Base-by-base conservation (phyloP, 345 rosid species). In the Hibiscus tridactylites region DNA sequence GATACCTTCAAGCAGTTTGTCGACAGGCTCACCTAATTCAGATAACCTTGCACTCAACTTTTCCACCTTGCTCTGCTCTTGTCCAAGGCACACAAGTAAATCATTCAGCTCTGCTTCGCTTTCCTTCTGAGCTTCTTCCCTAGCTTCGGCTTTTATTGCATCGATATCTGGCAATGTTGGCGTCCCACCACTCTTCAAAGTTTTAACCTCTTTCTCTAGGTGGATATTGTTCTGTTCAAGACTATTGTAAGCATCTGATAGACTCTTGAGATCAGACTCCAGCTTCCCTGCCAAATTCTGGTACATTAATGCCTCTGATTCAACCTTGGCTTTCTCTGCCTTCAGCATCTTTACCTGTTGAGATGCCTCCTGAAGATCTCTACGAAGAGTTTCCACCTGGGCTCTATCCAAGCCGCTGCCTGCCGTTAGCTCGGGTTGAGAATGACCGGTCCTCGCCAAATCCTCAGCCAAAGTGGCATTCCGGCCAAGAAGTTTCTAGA, bases 41-140 rank as follows among this genome's bases (percentile, higher is more conserved):
- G 75, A 1, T 77, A 96, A 76, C 82, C 80, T 91, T 9, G 90
- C 74, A 11, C 84, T 90, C 79, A 95, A 85, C 75, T 82, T 92
- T 75, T 92, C 99, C 73, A 91, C 99, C 83, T 83, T 89, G 79
- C 96, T 96, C 84, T 92, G 98, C 58, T 96, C 99, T 80, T 96
- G 98, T 0, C 99, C 99, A 0, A 96, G 91, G 82, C 99, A 96
- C 11, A 96, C 99, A 3, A 96, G 86, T 85, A 96, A 83, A 81
- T 96, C 99, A 13, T 84, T 96, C 78, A 96, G 80, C 73, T 96
- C 99, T 8, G 80, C 94, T 79, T 96, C 99, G 16, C 95, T 91
- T 82, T 95, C 99, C 79, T 87, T 91, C 88, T 81, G 91, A 12
- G 97, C 97, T 83, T 95, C 99, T 72, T 92, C 97, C 83, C 91